A percentile compares a stretch with the other conserved stretches of the same genome.
Conservation (phyloP, 768 basidiomycete species). For the Leccinum uliginosum region DNA sequence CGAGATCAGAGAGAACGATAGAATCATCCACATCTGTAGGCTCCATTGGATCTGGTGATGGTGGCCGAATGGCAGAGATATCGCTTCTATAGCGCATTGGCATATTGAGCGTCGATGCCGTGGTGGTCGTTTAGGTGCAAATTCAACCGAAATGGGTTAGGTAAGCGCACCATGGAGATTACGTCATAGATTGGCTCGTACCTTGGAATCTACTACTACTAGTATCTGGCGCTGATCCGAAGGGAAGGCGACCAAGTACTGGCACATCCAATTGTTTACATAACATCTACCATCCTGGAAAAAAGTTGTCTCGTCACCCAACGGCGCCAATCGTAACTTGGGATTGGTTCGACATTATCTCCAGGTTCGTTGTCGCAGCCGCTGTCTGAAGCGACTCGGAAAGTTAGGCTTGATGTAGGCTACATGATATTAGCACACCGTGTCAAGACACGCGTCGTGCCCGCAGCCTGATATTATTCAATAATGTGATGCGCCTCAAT, state of each 20-base stretch:
- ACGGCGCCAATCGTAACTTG: too few relatives aligned
- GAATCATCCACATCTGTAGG: constrained; percentile 58
- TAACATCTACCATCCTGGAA: too few relatives aligned
- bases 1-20: constrained; percentile 68
- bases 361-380: too few relatives aligned
- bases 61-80: constrained; percentile 6
- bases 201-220: too few relatives aligned
- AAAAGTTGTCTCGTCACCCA: too few relatives aligned
- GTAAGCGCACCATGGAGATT: constrained; percentile 1
- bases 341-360: too few relatives aligned
- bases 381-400: too few relatives aligned
- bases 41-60: constrained; percentile 19
- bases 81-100: constrained; percentile 29
- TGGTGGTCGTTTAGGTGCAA: constrained; percentile 23
- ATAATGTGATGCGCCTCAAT: neutral
- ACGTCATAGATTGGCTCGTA: constrained; percentile 1
- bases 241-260: too few relatives aligned
- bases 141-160: constrained; percentile 5
- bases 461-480: neutral
- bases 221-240: too few relatives aligned
- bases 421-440: too few relatives aligned
- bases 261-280: neutral
- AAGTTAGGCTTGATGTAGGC: too few relatives aligned
- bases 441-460: too few relatives aligned
- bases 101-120: constrained; percentile 21